A percentile compares a stretch with the other conserved stretches of the same genome.
phyloP scores from a whole-genome alignment of 2,329 filamentous ascomycete genomes.

The Verticillium dahliae region DNA sequence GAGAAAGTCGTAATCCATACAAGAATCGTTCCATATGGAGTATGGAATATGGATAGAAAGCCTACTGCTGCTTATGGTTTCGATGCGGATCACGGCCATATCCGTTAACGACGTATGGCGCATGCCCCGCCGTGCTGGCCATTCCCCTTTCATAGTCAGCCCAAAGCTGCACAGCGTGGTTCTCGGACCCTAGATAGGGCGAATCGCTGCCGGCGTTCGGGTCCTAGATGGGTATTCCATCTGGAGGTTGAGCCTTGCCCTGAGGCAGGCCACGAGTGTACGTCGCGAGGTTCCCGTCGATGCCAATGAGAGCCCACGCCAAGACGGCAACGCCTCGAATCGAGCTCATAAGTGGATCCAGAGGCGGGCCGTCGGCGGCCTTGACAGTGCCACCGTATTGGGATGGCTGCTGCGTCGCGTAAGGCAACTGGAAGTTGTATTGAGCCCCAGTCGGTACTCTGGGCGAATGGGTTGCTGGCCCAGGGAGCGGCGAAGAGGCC shows the following conservation, averaged over 20 bases:
- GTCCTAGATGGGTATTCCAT: constrained; percentile 56
- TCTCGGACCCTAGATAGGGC: constrained; percentile 26
- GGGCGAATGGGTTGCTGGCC: constrained; percentile 58
- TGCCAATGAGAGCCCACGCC: constrained; percentile 74
- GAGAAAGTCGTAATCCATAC: too few species aligned
- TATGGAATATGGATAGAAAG: too few species aligned
- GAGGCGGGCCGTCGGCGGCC: constrained; percentile 42
- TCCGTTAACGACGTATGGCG: background rate
- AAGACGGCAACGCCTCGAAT: constrained; percentile 83
- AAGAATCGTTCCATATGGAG: too few species aligned
- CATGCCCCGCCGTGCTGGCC: background rate
- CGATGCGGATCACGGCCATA: background rate
- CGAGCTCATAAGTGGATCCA: constrained; percentile 65
- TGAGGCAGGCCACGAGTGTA: constrained; percentile 56
- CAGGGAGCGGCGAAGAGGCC: constrained; percentile 77
- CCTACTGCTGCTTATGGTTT: constrained; percentile 4
- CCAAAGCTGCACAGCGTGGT: constrained; percentile 23
- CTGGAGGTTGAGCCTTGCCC: constrained; percentile 57
- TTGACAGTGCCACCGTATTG: constrained; percentile 39
- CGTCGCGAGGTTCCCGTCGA: constrained; percentile 66
- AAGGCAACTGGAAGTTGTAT: constrained; percentile 35
- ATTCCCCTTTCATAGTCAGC: constrained; percentile 11
- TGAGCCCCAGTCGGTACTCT: constrained; percentile 13
- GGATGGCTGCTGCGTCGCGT: constrained; percentile 23
- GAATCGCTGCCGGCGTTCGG: constrained; percentile 23